A percentile compares a stretch with the other conserved stretches of the same genome.
These are phyloP conservation scores for Isatis lusitanica DNA, from an alignment of 441 rosid genomes.

Conservation along the genomic window DNA sequence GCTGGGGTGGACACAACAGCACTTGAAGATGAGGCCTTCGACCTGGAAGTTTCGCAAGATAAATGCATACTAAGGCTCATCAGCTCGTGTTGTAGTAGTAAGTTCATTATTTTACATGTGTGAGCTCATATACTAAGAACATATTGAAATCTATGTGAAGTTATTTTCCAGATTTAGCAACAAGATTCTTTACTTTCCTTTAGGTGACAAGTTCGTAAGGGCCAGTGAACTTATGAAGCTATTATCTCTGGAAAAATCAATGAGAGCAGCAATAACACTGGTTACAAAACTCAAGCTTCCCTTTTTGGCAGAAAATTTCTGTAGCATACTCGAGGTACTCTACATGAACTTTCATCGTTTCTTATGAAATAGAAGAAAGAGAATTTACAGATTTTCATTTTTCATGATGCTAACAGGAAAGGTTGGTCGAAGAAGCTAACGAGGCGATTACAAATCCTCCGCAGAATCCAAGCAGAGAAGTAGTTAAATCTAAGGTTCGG, in stretches of 20 bases:
- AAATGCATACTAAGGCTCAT: conserved; percentile 84
- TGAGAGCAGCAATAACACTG: conserved; percentile 88
- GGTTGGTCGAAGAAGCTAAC: conserved; percentile 59
- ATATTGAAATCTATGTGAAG: background rate
- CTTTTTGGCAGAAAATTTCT: conserved; percentile 81
- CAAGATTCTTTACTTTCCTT: background rate
- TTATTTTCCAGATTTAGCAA: background rate
- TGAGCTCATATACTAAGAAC: background rate
- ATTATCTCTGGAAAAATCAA: conserved; percentile 72
- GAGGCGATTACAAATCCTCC: conserved; percentile 23
- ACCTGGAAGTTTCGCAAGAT: conserved; percentile 80
- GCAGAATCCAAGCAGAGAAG: conserved; percentile 21
- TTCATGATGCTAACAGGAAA: conserved; percentile 53
- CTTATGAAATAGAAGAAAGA: conserved; percentile 4
- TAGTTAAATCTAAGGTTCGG: conserved; percentile 31
- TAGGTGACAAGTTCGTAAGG: conserved; percentile 85
- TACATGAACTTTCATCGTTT: background rate
- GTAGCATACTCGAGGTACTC: conserved; percentile 73
- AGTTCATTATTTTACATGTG: conserved; percentile 34
- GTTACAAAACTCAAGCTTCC: conserved; percentile 92
- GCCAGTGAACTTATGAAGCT: conserved; percentile 84
- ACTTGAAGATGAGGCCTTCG: conserved; percentile 80
- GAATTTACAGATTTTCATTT: background rate
- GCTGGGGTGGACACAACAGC: conserved; percentile 54
- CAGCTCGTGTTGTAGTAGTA: conserved; percentile 85